Conservation (phyloP, 2,329 filamentous ascomycete species). For the Venturia pyrina region DNA sequence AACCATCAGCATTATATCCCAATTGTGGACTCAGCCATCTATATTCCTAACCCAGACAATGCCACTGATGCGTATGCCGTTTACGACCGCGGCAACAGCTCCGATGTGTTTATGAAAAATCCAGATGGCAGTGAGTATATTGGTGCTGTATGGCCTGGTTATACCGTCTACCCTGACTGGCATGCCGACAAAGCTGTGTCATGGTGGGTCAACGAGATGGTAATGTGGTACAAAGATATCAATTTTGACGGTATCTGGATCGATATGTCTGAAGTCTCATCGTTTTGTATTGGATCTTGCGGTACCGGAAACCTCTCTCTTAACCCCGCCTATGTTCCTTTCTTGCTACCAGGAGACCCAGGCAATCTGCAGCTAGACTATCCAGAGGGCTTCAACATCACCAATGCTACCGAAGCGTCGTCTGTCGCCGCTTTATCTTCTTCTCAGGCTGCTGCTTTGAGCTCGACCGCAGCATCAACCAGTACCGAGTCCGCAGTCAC, state of each 20-base stretch:
- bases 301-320: conserved; percentile 53
- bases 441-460: conserved; percentile 35
- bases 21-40: conserved; percentile 56
- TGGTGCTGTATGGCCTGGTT: conserved; percentile 47
- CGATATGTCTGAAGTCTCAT: conserved; percentile 52
- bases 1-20: conserved; percentile 49
- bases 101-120: conserved; percentile 42
- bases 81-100: conserved; percentile 40
- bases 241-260: conserved; percentile 44
- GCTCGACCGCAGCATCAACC: conserved; percentile 16
- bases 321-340: conserved; percentile 60
- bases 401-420: conserved; percentile 57
- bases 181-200: conserved; percentile 48
- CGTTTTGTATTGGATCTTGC: conserved; percentile 62
- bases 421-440: conserved; percentile 45
- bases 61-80: conserved; percentile 46
- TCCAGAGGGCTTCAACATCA: conserved; percentile 60
- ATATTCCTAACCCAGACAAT: conserved; percentile 63
- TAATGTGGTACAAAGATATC: conserved; percentile 42
- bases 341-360: conserved; percentile 54
- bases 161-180: conserved; percentile 50
- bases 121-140: conserved; percentile 46
- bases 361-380: conserved; percentile 51
- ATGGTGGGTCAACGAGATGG: conserved; percentile 49
- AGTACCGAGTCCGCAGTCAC: conserved; percentile 16